These are phyloP conservation scores for Hypocrella siamensis DNA, from an alignment of 2,329 filamentous ascomycete genomes.

Conservation along the genomic window DNA sequence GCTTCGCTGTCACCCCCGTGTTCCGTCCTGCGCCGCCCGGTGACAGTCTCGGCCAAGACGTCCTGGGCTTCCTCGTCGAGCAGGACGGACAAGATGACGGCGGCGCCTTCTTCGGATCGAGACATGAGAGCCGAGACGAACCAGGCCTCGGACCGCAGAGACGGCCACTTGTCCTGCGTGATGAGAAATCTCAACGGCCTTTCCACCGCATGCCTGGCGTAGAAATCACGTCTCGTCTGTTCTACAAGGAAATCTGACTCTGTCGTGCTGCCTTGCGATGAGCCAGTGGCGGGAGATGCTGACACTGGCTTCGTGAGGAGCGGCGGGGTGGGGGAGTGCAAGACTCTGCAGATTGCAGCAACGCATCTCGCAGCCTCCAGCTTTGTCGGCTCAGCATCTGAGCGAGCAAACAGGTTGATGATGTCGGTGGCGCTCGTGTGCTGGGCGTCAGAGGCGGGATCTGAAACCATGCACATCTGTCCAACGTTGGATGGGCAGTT, in stretches of 20 bases:
- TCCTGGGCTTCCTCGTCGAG: conserved; percentile 24
- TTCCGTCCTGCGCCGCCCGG: conserved; percentile 14
- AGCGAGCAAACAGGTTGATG: conserved; percentile 19
- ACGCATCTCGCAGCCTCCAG: conserved; percentile 42
- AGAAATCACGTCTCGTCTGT: conserved; percentile 23
- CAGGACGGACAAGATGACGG: conserved; percentile 26
- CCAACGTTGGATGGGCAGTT: conserved; percentile 36
- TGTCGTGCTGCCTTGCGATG: background rate
- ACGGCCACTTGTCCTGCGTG: conserved; percentile 41
- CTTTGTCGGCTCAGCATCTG: conserved; percentile 34
- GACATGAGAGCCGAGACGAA: conserved; percentile 47
- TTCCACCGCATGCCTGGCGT: conserved; percentile 26
- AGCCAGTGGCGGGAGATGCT: background rate
- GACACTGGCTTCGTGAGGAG: conserved; percentile 14
- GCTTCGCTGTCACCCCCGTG: background rate
- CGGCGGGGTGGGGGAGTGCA: conserved; percentile 26
- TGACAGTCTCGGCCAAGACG: conserved; percentile 31
- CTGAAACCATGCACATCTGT: conserved; percentile 23
- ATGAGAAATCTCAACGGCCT: conserved; percentile 34
- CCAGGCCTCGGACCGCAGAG: conserved; percentile 43
- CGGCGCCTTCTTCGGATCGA: conserved; percentile 31
- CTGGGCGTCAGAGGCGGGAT: conserved; percentile 5
- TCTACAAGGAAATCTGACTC: conserved; percentile 1
- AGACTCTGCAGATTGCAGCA: conserved; percentile 34
- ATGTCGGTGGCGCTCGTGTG: conserved; percentile 21